Conservation (phyloP, 179 eudicot species). For the Corrigiola litoralis region DNA sequence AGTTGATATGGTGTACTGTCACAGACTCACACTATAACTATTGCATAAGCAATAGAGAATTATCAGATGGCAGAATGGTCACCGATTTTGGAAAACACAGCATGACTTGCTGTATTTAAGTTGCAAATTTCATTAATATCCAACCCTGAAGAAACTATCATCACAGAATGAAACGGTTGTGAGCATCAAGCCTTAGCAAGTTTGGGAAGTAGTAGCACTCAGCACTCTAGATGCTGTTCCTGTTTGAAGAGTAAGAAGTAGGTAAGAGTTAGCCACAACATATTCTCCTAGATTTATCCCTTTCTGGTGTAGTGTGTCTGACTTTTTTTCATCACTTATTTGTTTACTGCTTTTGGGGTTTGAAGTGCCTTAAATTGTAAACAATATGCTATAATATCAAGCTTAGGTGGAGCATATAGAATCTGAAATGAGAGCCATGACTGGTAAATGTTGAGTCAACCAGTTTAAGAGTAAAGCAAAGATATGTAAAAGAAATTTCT, state of each 20-base stretch:
- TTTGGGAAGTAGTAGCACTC: constrained; percentile 8
- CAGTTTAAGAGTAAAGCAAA: constrained; percentile 87
- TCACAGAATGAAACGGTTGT: constrained; percentile 1
- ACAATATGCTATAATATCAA: background rate
- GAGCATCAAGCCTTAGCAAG: background rate
- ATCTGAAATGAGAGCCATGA: constrained; percentile 14
- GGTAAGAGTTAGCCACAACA: too few species aligned
- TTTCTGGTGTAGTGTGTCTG: constrained; percentile 1
- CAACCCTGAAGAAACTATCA: background rate
- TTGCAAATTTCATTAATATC: background rate
- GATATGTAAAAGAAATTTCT: constrained; percentile 32
- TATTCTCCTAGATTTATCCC: background rate
- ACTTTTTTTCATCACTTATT: constrained; percentile 11
- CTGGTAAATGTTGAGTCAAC: constrained; percentile 21
- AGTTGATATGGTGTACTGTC: constrained; percentile 20
- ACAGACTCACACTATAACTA: constrained; percentile 1
- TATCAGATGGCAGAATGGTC: constrained; percentile 6
- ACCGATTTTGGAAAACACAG: background rate
- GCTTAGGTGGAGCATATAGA: constrained; percentile 26
- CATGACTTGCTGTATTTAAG: background rate
- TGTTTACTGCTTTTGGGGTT: constrained; percentile 9
- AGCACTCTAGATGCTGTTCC: background rate
- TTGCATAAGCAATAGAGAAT: background rate
- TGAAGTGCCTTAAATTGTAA: constrained; percentile 9
- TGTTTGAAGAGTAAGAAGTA: too few species aligned